Evolutionary conservation across 2,329 filamentous ascomycete genomes (phyloP).

Genomic region (Fusarium floridanum): DNA sequence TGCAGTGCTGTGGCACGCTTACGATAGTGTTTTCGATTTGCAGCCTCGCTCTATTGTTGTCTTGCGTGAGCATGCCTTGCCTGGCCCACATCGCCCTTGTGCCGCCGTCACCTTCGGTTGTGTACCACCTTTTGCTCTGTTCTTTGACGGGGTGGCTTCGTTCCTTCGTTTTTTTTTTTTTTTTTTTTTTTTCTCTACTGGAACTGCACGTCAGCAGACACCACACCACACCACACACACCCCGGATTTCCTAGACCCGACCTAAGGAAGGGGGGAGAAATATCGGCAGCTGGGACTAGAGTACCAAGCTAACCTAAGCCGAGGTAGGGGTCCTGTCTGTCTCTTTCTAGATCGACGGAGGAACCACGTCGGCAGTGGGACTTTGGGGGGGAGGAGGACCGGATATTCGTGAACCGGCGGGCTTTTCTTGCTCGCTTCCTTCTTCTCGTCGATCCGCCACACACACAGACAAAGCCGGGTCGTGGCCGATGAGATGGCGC

Average conservation of each 20-base stretch:
- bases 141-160: no score
- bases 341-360: neutral
- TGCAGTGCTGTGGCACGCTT: no score
- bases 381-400: neutral
- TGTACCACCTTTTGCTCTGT: no score
- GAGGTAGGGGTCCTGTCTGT: neutral
- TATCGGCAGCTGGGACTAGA: neutral
- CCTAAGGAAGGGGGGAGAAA: neutral
- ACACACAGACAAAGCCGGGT: neutral
- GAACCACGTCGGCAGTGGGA: neutral
- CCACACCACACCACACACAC: neutral
- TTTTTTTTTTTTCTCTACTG: neutral
- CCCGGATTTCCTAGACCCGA: neutral
- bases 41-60: no score
- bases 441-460: conserved; percentile 5
- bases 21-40: no score
- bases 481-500: conserved; percentile 8
- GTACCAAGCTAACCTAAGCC: neutral
- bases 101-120: no score
- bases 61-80: no score
- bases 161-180: no score
- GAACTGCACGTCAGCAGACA: conserved; percentile 10
- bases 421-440: neutral
- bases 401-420: neutral
- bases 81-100: no score